Base-by-base conservation (phyloP, 805 yeast genomes). In the Cyberlindnera mrakii region DNA sequence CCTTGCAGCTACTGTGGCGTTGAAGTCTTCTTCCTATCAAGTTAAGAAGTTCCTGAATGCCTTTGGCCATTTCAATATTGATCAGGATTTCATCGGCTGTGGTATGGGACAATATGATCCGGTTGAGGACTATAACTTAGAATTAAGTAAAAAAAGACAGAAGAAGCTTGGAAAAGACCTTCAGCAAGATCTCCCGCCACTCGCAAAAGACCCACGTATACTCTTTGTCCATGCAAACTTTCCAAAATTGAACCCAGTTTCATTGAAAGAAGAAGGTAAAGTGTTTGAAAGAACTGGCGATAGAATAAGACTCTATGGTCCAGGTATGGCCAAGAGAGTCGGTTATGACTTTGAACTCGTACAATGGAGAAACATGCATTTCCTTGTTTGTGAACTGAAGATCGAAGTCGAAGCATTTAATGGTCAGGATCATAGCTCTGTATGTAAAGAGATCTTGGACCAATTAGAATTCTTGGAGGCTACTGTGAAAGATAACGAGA, bases 41-140 rank as follows among this genome's bases (percentile, higher is more conserved):
- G 80, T 80, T 29, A 78, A 78, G 19, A 78, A 72, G 36, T 67
- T 75, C 35, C 62, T 79, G 41, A 68, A 68, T 45, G 79, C 82
- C 6, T 65, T 79, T 53, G 85, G 85, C 16, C 74, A 76, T 53
- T 65, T 67, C 43, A 77, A 58, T 39, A 23, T 37, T 1, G 55
- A 64, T 43, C 63, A 55, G 20, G 62, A 62, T 29, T 78, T 74
- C 47, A 57, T 66, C n/a, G 85, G 83, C 6, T 69, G 76, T 16
- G 83, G 80, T 11, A 78, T 78, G 85, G 83, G 80, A 1, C 85
- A 78, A 51, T 72, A 60, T 48, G 77, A 78, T 53, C 81, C 83
- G 0, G 69, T 69, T 6, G 75, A 72, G 42, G 85, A 80, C 54
- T 75, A 58, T 42, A 53, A 57, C 39, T 45, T 65, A 14, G 55